Percentiles rank a stretch among this genome's conserved stretches.
phyloP scores from a whole-genome alignment of 2,329 filamentous ascomycete genomes.

The Hymenoscyphus albidus region DNA sequence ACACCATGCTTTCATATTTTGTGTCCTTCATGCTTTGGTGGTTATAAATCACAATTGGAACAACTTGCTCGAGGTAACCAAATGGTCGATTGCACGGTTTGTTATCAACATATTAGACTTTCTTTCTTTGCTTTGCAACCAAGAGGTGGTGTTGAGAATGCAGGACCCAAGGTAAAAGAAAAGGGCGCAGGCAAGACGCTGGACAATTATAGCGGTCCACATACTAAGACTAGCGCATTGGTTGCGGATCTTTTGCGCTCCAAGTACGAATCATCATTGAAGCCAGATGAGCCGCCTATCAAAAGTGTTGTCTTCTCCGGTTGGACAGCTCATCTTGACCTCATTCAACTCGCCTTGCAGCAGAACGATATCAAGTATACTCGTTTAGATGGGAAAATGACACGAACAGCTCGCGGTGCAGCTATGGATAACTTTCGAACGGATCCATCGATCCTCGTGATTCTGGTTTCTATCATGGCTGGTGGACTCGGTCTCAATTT shows the following conservation, averaged over 20 bases:
- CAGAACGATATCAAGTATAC: slow-evolving; percentile 63
- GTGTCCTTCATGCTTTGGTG: slow-evolving; percentile 68
- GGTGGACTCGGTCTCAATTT: slow-evolving; percentile 90
- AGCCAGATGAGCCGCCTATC: slow-evolving; percentile 61
- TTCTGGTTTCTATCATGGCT: slow-evolving; percentile 88
- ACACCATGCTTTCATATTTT: slow-evolving; percentile 84
- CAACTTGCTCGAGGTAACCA: slow-evolving; percentile 40
- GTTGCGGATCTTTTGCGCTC: slow-evolving; percentile 68
- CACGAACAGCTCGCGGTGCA: slow-evolving; percentile 64
- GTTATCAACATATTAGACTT: slow-evolving; percentile 59
- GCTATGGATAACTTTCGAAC: slow-evolving; percentile 77
- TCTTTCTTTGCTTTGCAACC: slow-evolving; percentile 65
- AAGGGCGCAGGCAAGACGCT: slow-evolving; percentile 51
- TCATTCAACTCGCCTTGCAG: slow-evolving; percentile 79
- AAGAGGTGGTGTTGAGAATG: slow-evolving; percentile 29
- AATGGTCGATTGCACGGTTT: slow-evolving; percentile 60
- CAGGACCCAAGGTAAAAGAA: slow-evolving; percentile 28
- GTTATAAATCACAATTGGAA: slow-evolving; percentile 52
- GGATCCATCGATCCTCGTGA: slow-evolving; percentile 67
- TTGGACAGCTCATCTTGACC: slow-evolving; percentile 93
- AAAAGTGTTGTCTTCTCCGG: slow-evolving; percentile 94
- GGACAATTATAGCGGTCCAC: slow-evolving; percentile 74
- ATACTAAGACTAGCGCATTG: slow-evolving; percentile 86
- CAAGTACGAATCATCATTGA: slow-evolving; percentile 56
- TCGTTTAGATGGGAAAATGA: slow-evolving; percentile 90